Evolutionary conservation across 1,284 basidiomycete species (phyloP).

Genomic region (Cryptococcus sp.): DNA sequence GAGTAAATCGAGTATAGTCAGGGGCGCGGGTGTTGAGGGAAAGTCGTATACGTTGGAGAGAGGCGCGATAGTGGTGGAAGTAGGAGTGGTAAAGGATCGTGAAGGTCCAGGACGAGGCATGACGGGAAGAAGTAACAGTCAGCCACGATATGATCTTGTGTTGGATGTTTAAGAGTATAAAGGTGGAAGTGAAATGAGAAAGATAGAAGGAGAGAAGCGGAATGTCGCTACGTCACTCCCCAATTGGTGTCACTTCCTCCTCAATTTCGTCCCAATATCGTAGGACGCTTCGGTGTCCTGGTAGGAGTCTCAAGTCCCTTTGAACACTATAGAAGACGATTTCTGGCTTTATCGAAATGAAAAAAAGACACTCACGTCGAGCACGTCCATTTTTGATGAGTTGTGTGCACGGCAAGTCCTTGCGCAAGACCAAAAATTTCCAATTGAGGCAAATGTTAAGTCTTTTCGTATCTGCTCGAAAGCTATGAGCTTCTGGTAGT

Average conservation of each 20-base stretch:
- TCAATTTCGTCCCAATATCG: not conserved
- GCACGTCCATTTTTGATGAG: conserved; percentile 1
- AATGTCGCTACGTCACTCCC: not conserved
- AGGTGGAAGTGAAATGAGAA: not conserved
- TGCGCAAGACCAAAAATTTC: not conserved
- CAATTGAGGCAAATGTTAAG: too few relatives aligned
- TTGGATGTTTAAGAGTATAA: not conserved
- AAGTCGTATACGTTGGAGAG: not conserved
- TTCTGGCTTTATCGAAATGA: too few relatives aligned
- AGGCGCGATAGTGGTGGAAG: not conserved
- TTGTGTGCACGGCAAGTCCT: not conserved
- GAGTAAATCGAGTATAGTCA: not conserved
- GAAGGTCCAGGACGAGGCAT: not conserved
- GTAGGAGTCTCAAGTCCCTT: not conserved
- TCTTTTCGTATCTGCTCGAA: too few relatives aligned
- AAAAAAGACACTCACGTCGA: conserved; percentile 3
- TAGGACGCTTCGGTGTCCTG: not conserved
- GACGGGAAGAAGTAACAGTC: not conserved
- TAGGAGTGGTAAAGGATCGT: not conserved
- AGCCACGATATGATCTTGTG: not conserved
- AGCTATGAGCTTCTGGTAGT: too few relatives aligned
- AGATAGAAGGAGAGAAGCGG: not conserved
- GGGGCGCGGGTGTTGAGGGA: not conserved
- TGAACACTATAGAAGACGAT: not conserved
- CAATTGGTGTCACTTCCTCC: too few relatives aligned